Evolutionary conservation across 768 basidiomycete genomes (phyloP), one percentile per base, ranked within the genome.

Genomic region (Zangia roseola): DNA sequence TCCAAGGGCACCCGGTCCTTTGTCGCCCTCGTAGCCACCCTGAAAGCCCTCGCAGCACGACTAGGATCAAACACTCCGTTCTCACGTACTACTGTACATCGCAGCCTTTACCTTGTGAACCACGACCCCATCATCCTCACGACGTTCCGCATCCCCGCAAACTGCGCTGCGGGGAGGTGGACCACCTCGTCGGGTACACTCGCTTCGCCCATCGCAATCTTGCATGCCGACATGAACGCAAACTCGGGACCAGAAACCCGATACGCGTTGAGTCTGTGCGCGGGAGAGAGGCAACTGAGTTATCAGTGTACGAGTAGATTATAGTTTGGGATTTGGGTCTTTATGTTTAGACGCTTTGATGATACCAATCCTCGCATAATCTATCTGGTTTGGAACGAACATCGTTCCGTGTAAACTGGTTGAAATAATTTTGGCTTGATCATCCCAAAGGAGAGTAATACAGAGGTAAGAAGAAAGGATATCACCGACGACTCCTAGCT

Each of bases 401-500:
- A n/a, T n/a, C n/a, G 28, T 10, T 31, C 30, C 2, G 30, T 31
- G 30, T 31, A 14, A 28, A 14, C 30, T 14, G 30, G 30, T 13
- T 31, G 30, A 30, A 33, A n/a, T 7, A 7, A 0, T 5, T 43
- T 23, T 43, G 33, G 24, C 13, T 45, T 26, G 46, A 44, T 50
- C 21, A 40, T 43, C 13, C 30, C 30, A 45, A 34, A 44, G n/a
- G 20, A 35, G 12, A 19, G 47, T 12, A 38, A 44, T 52, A 58
- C 45, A 52, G 5, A 45, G 23, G 38, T 37, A 39, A 44, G 10
- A 36, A 45, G n/a, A 21, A 31, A 16, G 26, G 41, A 45, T 52
- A 41, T 65, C 54, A 66, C 52, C 61, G 61, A 47, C 56, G 66
- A 52, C 58, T 68, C 33, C 75, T 72, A 37, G 74, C 71, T 8